Conservation (phyloP, 352 stramenopile species). For the Pythium phragmitis region DNA sequence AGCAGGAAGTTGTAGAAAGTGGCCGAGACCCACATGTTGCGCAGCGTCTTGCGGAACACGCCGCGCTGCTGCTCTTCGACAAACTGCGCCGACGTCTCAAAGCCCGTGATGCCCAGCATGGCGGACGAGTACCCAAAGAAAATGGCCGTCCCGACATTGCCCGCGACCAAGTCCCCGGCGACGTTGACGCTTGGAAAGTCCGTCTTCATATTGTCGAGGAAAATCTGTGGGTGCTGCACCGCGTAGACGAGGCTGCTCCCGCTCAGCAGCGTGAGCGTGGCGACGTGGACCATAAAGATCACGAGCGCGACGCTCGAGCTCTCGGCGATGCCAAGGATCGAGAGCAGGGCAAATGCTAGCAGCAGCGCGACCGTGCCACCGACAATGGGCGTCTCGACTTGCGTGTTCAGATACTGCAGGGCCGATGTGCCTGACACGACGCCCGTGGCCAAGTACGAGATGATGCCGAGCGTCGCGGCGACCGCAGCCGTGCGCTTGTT, state of each 20-base stretch:
- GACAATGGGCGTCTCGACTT: conserved; percentile 75
- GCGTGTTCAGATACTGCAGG: conserved; percentile 83
- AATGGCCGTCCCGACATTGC: conserved; percentile 83
- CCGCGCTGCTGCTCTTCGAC: conserved; percentile 93
- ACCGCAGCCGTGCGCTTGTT: conserved; percentile 92
- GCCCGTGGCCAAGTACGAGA: conserved; percentile 95
- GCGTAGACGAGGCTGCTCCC: conserved; percentile 31
- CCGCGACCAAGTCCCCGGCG: conserved; percentile 70
- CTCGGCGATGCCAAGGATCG: conserved; percentile 91
- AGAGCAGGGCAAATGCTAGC: conserved; percentile 91
- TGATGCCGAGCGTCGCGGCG: conserved; percentile 91
- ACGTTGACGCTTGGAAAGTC: conserved; percentile 89
- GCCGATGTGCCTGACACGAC: conserved; percentile 87
- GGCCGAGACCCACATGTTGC: conserved; percentile 93
- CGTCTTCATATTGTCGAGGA: conserved; percentile 76
- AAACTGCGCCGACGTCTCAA: conserved; percentile 94
- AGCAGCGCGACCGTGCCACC: conserved; percentile 81
- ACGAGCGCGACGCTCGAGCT: conserved; percentile 87
- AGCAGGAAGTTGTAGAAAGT: conserved; percentile 93
- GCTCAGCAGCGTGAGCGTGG: conserved; percentile 73
- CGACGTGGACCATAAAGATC: conserved; percentile 91
- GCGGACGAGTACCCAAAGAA: conserved; percentile 91
- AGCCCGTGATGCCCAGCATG: conserved; percentile 94
- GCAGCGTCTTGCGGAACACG: conserved; percentile 92
- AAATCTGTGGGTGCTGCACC: conserved; percentile 74